Percentiles rank a stretch among this genome's conserved stretches.
Conservation (phyloP, 148 eudicot genomes). For the Rhododendron molle region DNA sequence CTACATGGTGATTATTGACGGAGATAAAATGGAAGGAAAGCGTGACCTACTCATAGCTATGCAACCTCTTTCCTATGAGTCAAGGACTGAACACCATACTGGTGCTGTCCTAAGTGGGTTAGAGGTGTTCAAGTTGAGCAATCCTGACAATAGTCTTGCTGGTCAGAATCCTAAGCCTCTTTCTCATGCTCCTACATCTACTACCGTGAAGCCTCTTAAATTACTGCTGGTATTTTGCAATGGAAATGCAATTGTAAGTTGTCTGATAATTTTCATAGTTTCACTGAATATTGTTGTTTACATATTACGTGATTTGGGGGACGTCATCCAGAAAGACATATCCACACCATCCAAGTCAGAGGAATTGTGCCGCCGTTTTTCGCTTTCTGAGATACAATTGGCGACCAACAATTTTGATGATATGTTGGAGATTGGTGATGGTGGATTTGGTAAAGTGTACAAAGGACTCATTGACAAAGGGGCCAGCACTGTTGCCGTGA, state of each 20-base stretch:
- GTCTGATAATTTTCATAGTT: slow-evolving; percentile 4
- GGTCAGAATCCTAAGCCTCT: slow-evolving; percentile 18
- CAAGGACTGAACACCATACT: not conserved
- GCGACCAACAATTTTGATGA: slow-evolving; percentile 16
- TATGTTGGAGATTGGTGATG: not conserved
- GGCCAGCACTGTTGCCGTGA: not conserved
- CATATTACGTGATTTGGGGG: not conserved
- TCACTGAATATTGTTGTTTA: not conserved
- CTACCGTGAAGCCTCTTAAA: not conserved
- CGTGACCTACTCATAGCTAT: slow-evolving; percentile 1
- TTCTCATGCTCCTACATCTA: not conserved
- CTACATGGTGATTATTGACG: slow-evolving; percentile 3
- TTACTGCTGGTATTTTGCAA: not conserved
- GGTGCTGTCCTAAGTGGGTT: slow-evolving; percentile 24
- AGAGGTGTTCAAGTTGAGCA: slow-evolving; percentile 30
- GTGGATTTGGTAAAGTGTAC: slow-evolving; percentile 12
- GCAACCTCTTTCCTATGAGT: not conserved
- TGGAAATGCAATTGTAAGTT: not conserved
- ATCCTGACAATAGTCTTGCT: slow-evolving; percentile 17
- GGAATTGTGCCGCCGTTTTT: slow-evolving; percentile 6
- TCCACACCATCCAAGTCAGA: not conserved
- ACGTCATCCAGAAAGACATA: not conserved
- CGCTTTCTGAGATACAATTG: slow-evolving; percentile 5
- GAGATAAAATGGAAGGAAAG: not conserved
- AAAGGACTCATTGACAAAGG: slow-evolving; percentile 3